Conservation (phyloP, 2,329 filamentous ascomycete species). For the Clonostachys byssicola region DNA sequence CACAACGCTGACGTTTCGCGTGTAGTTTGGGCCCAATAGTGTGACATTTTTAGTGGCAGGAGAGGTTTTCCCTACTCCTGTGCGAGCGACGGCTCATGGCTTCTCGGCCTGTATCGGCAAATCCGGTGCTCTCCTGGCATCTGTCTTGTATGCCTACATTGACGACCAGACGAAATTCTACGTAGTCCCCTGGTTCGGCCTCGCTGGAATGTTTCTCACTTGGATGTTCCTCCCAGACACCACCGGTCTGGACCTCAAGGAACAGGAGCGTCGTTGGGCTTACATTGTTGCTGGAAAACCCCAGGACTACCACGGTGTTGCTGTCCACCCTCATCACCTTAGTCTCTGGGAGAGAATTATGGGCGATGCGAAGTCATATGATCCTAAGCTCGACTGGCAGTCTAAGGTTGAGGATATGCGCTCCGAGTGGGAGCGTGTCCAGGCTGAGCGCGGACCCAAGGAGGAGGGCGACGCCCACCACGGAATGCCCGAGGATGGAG, state of each 20-base stretch:
- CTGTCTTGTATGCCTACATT: slow-evolving; percentile 95
- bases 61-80: slow-evolving; percentile 92
- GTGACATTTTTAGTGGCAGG: slow-evolving; percentile 66
- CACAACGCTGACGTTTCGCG: no score
- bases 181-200: slow-evolving; percentile 92
- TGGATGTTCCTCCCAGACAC: slow-evolving; percentile 91
- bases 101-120: slow-evolving; percentile 93
- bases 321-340: slow-evolving; percentile 84
- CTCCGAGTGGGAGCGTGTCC: slow-evolving; percentile 53
- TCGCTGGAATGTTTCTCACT: slow-evolving; percentile 80
- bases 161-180: slow-evolving; percentile 79
- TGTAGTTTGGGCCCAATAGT: no score
- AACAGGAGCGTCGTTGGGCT: slow-evolving; percentile 90
- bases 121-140: slow-evolving; percentile 78
- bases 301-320: slow-evolving; percentile 86
- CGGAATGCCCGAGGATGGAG: slow-evolving; percentile 37
- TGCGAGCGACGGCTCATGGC: slow-evolving; percentile 90
- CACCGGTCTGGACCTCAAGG: slow-evolving; percentile 92
- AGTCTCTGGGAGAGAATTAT: slow-evolving; percentile 81
- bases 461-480: slow-evolving; percentile 22
- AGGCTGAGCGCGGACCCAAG: slow-evolving; percentile 10
- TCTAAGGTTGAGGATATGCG: slow-evolving; percentile 82
- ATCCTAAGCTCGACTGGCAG: slow-evolving; percentile 78
- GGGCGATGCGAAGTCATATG: slow-evolving; percentile 76
- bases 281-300: slow-evolving; percentile 78